Conservation (phyloP, 2,329 filamentous ascomycete genomes). For the Curvularia verruculosa region DNA sequence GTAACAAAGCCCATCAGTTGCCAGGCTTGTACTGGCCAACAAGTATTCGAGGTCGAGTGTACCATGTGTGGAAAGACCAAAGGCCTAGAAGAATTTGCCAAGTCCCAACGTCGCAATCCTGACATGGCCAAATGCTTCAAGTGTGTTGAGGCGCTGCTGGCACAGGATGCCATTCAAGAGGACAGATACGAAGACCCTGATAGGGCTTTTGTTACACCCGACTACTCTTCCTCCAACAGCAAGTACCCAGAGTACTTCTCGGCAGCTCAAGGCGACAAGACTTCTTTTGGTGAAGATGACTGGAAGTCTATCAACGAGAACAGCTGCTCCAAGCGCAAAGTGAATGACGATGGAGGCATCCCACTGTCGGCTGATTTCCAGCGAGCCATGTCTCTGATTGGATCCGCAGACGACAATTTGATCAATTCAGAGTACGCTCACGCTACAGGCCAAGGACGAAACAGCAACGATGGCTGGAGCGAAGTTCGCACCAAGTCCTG, state of each 20-base stretch:
- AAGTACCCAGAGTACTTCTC: slow-evolving; percentile 32
- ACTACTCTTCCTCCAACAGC: slow-evolving; percentile 18
- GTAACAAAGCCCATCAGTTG: slow-evolving; percentile 49
- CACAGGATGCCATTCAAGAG: slow-evolving; percentile 32
- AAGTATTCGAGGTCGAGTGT: slow-evolving; percentile 57
- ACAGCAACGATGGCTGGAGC: slow-evolving; percentile 18
- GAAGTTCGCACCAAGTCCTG: slow-evolving; percentile 30
- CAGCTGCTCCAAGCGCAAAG: slow-evolving; percentile 5
- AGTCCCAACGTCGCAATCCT: slow-evolving; percentile 54
- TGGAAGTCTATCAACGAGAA: slow-evolving; percentile 14
- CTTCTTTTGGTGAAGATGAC: slow-evolving; percentile 24
- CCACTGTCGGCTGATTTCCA: slow-evolving; percentile 23
- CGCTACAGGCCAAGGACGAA: slow-evolving; percentile 5
- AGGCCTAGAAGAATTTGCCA: slow-evolving; percentile 57
- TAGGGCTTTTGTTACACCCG: slow-evolving; percentile 29
- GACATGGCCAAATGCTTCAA: slow-evolving; percentile 49
- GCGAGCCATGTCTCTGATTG: slow-evolving; percentile 21
- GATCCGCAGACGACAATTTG: slow-evolving; percentile 19
- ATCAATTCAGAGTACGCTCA: slow-evolving; percentile 30
- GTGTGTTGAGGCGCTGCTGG: slow-evolving; percentile 39
- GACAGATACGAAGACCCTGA: slow-evolving; percentile 39
- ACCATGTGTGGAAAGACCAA: slow-evolving; percentile 55
- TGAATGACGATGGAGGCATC: slow-evolving; percentile 21
- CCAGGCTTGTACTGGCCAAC: slow-evolving; percentile 51
- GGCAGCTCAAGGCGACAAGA: slow-evolving; percentile 11